Evolutionary conservation across 768 basidiomycete genomes (phyloP), one percentile per base, ranked within the genome.

Genomic region (Melanogaster broomeanus): DNA sequence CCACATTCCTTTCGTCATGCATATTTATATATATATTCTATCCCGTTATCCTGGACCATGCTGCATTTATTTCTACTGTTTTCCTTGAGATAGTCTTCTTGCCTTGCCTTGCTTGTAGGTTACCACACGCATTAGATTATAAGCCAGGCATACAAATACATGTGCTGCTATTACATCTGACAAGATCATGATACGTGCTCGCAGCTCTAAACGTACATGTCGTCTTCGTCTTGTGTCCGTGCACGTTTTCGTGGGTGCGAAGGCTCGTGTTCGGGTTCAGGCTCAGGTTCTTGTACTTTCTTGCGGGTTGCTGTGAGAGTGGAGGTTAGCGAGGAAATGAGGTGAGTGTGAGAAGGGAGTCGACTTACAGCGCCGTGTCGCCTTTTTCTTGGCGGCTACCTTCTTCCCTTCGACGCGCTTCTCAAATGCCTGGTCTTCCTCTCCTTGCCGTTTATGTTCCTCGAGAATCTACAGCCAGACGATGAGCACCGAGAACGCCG

Each of bases 351-450:
- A 12, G 25, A 21, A 24, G 3, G 7, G 22, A 11, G 3, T 4
- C 15, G 3, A 56, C 73, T 51, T 45, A 80, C 80, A 70, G 55
- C 74, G 69, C 19, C 75, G 65, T 6, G 83, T 79, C 10, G 85
- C 87, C 65, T 86, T 90, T 70, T 84, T 89, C 18, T 78, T 82
- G 4, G 90, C 90, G 6, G 85, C 88, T 47, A 87, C 80, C 45
- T 81, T 91, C 77, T 92, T 93, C 51, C 84, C 83, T 62, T 88
- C 79, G 13, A 90, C 93, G 27, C 90, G 83, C 59, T 88, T 89
- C 73, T 95, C 90, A 21, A 97, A 78, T 19, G 85, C 94, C 52
- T 94, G 85, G 58, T 98, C 95, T 67, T 96, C 95, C 53, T 87
- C 83, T 4, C 97, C 97, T 69, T 96, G 91, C 3, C 78, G 76